Conservation (phyloP, 2,329 filamentous ascomycete genomes). For the Cadophora sp. region DNA sequence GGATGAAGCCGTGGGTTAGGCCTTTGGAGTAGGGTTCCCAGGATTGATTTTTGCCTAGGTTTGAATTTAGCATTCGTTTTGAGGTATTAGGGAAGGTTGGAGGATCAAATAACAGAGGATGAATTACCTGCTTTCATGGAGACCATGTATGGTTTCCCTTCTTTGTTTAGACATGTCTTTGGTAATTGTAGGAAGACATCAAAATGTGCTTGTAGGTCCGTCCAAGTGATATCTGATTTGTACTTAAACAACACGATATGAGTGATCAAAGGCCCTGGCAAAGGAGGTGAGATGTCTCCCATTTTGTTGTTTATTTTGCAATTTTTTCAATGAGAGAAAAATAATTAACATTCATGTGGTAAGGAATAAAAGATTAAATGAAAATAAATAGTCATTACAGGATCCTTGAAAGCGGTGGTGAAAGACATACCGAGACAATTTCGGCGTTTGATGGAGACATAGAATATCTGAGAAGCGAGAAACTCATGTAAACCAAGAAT, state of each 20-base stretch:
- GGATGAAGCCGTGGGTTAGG: conserved; percentile 16
- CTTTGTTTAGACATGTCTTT: conserved; percentile 2
- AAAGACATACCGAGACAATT: too few species aligned
- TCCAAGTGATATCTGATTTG: neutral
- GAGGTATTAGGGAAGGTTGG: too few species aligned
- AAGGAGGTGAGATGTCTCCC: neutral
- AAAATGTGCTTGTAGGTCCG: conserved; percentile 2
- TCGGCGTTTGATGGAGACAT: too few species aligned
- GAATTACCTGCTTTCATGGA: conserved; percentile 5
- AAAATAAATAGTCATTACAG: too few species aligned
- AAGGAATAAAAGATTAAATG: too few species aligned
- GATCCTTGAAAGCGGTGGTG: too few species aligned
- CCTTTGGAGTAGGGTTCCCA: conserved; percentile 22
- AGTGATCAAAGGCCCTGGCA: neutral
- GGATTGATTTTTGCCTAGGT: conserved; percentile 15
- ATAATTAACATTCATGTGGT: too few species aligned
- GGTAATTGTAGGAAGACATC: conserved; percentile 5
- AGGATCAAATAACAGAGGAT: too few species aligned
- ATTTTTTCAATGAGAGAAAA: neutral
- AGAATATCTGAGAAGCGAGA: too few species aligned
- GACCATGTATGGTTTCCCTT: conserved; percentile 3
- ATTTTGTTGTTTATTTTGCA: neutral
- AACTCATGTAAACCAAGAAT: too few species aligned
- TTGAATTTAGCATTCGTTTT: too few species aligned
- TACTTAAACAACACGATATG: conserved; percentile 5